Base-by-base conservation (phyloP, 306 rosid species). In the Spatholobus suberectus region DNA sequence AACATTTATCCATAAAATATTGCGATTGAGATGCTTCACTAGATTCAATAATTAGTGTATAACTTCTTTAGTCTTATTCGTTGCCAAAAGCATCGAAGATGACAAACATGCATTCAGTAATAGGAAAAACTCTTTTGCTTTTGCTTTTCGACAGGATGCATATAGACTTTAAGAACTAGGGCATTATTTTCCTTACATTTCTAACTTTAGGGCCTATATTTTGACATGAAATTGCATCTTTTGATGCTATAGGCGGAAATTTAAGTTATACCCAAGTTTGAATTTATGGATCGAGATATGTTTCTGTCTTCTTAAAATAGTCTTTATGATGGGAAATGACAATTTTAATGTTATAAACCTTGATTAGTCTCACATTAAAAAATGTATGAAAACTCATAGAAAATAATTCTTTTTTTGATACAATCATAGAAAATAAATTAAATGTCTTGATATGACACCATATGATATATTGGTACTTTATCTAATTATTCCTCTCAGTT, bases 71-170 rank as follows among this genome's bases (percentile, higher is more conserved):
- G 46, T 61, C 51, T 32, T 3, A 5, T 43, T 61, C 34, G 15
- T 61, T 43, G 81, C 26, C 18, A 12, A 43, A 76, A 76, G 59
- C 44, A 24, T 61, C n/a, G 61, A 61, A 75, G 69, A 58, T 76
- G 73, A 52, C 81, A n/a, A 62, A 44, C 71, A 76, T 29, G 73
- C 55, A 61, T 43, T 44, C 20, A 11, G 72, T 43, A 58, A 76
- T 59, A 77, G 21, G 9, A 24, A 21, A 35, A 10, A 15, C 7
- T 12, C 24, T 57, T 57, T 57, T 4, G 59, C 72, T 49, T 65
- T 17, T 58, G 29, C 66, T 76, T 77, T 77, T 62, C 73, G 29
- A 2, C 62, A 9, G 44, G 38, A 38, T 20, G 29, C 8, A 67
- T 67, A 21, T 67, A 21, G 32, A 67, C 59, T 71, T 71, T 44